Conservation (phyloP, 208 protist species). For the Porcisia hertigi region DNA sequence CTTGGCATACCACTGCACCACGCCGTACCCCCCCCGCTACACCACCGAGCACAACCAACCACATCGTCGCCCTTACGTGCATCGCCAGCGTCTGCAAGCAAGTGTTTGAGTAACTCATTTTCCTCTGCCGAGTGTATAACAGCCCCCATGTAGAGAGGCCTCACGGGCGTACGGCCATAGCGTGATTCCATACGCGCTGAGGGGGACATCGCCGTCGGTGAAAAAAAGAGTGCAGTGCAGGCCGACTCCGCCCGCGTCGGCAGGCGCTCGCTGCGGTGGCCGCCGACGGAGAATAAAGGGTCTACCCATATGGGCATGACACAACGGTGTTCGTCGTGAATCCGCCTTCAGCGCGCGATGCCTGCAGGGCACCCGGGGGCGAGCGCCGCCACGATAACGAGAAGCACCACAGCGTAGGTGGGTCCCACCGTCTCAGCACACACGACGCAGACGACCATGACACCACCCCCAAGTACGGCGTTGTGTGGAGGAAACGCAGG, state of each 20-base stretch:
- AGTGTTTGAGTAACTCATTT: constrained; percentile 9
- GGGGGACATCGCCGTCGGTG: background rate
- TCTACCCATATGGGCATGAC: constrained; percentile 27
- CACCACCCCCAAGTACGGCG: no score
- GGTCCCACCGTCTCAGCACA: background rate
- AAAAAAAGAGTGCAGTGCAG: constrained; percentile 13
- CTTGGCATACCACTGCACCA: constrained; percentile 28
- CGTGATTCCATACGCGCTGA: constrained; percentile 23
- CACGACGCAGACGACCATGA: no score
- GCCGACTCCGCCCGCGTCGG: constrained; percentile 12
- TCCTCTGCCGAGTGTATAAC: constrained; percentile 17
- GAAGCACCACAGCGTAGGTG: background rate
- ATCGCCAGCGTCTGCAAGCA: constrained; percentile 6
- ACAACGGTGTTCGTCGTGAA: background rate
- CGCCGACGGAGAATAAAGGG: constrained; percentile 13
- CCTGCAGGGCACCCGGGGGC: background rate
- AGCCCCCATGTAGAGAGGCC: constrained; percentile 16
- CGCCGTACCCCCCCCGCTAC: constrained; percentile 23
- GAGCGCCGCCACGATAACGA: background rate
- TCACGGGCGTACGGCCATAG: constrained; percentile 24
- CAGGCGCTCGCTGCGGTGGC: background rate
- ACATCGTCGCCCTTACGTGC: background rate
- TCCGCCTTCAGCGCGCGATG: background rate
- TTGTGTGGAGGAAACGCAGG: no score
- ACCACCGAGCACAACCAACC: constrained; percentile 23